Evolutionary conservation across 2,329 filamentous ascomycete species (phyloP), one percentile per base, ranked within the genome.

Genomic region (Lecanoromycetidae sp.): DNA sequence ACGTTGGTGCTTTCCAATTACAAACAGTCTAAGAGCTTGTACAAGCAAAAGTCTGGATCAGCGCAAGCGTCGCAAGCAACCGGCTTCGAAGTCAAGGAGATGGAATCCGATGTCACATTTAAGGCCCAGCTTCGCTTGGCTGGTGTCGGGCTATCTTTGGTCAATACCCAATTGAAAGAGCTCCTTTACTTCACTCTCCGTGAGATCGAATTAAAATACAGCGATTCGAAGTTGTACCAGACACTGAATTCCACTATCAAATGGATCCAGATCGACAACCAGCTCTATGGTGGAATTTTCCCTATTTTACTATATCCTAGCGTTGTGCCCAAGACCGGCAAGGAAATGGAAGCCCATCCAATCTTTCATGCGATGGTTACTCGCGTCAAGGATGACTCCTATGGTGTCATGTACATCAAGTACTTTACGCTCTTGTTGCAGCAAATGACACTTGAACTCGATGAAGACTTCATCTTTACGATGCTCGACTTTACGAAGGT

Each of bases 231-330:
- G 15, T 71, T 95, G 13, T 94, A 94, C 60, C 91, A 98, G 65
- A 96, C 87, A 0, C 67, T 95, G 52, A 90, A 86, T 39, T 71
- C 91, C 42, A 85, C 87, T 0, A 82, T 96, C 61, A 96, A 98
- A 64, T 98, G 93, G 93, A 91, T 98, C 23, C 91, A 98, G 65
- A 85, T 98, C 57, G 91, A 98, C 66, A 98, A 98, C 57, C 91
- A 98, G 64, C 77, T 98, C 12, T 98, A 98, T 59, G 93, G 93
- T 23, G 91, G 93, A 22, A 88, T 98, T 56, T 98, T 98, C 72
- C 91, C 91, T 0, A 94, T 98, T 67, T 79, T 98, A 25, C 72
- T 98, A 48, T 98, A 98, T 62, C 91, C 91, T 5, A 95, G 88
- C 65, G 91, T 98, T 8, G 91, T 98, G 13, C 90, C 91, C 0